A percentile compares a stretch with the other conserved stretches of the same genome.
Conservation (phyloP, 2,329 filamentous ascomycete species). For the Botrytis fragariae region DNA sequence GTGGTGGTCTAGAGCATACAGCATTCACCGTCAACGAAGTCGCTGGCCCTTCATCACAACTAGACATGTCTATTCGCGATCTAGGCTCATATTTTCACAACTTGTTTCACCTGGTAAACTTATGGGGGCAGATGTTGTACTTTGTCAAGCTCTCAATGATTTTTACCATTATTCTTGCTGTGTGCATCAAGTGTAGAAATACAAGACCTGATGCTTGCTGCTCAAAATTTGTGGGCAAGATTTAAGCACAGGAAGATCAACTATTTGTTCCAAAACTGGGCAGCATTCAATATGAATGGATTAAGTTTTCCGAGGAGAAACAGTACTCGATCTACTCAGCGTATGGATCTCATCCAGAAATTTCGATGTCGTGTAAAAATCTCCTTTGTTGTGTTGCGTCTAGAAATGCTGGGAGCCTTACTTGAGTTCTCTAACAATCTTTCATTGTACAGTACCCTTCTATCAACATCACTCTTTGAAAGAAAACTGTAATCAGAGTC, state of each 20-base stretch:
- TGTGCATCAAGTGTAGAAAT: neutral
- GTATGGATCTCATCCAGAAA: neutral
- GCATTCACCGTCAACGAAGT: neutral
- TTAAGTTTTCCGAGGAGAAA: neutral
- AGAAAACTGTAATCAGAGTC: neutral
- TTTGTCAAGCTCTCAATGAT: neutral
- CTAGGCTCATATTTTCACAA: neutral
- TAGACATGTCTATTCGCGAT: neutral
- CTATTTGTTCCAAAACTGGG: neutral
- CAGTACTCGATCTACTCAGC: neutral
- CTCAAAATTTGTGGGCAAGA: neutral
- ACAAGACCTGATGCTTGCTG: neutral
- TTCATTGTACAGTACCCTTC: neutral
- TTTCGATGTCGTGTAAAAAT: neutral
- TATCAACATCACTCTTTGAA: neutral
- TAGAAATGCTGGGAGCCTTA: neutral
- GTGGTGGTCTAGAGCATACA: neutral
- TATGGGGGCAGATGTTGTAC: neutral
- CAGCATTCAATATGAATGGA: neutral
- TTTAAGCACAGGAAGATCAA: neutral
- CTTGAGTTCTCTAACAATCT: neutral
- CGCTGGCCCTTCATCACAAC: neutral
- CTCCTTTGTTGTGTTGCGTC: neutral
- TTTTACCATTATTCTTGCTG: neutral
- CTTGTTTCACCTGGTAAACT: neutral